Base-by-base conservation (phyloP, 139 green algal genomes). In the Picochlorum costavermella region DNA sequence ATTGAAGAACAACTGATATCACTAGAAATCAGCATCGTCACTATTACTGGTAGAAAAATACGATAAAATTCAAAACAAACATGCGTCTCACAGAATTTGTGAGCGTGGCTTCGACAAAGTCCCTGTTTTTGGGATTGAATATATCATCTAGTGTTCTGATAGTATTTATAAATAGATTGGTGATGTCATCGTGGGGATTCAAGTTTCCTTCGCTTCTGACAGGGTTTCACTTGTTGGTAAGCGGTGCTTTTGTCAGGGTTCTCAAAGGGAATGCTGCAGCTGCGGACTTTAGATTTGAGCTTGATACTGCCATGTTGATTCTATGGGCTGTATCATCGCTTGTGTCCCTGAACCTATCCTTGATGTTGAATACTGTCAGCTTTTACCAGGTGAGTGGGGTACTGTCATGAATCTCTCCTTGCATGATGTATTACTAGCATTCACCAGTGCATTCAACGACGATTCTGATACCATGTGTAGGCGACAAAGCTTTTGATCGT, bases 401-500 rank as follows among this genome's bases (percentile, higher is more conserved):
- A 28, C 12, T 53, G 16, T 5, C 16, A 4, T 51, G 2, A 1
- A 25, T 17, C 12, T 49, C 10, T 49, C 11, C 12, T 10, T 1
- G 1, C 12, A 10, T 49, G 43, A 49, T 23, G 20, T 23, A 23
- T 23, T 23, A 23, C 20, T 23, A 23, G 20, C 20, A 23, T 23
- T 23, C 20, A 23, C 0, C 20, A 0, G 20, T 23, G 20, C 20
- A 23, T 23, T 23, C 20, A 23, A 23, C 20, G 20, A 23, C 1
- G 43, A 10, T 49, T 49, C 12, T 49, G 43, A 10, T 49, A 17
- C 43, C 43, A 49, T 49, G 43, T 26, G 46, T 11, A 53, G 46
- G 25, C 28, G 5, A 84, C 89, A 56, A 96, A 96, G 81, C 83
- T 96, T 36, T 76, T 93, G 33, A 96, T 96, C 74, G 95, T 96